These are phyloP conservation scores for Pyropia yezoensis DNA, from an alignment of 23 red algal genomes.

Conservation along the genomic window DNA sequence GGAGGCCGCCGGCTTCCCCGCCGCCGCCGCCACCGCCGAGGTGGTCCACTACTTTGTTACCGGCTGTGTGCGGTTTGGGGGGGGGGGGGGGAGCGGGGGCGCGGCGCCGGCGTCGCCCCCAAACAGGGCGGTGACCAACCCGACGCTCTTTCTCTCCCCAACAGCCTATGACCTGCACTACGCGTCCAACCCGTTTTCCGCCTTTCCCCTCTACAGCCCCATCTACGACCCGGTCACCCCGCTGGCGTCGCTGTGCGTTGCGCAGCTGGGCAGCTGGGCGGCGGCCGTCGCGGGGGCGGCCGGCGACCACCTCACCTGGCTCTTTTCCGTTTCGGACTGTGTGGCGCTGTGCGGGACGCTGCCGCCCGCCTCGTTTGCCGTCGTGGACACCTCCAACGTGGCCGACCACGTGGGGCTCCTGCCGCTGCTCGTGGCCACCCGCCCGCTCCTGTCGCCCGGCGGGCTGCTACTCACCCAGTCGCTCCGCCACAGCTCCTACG, in stretches of 20 bases:
- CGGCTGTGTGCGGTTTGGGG: background rate
- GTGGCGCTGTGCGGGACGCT: background rate
- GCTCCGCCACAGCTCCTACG: background rate
- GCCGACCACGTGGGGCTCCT: background rate
- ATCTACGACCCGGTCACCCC: background rate
- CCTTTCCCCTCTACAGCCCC: background rate
- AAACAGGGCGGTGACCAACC: background rate
- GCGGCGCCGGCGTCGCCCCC: too few relatives aligned
- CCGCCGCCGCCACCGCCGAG: background rate
- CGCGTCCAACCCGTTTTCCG: conserved; percentile 1
- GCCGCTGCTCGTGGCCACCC: conserved; percentile 1
- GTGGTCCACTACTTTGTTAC: background rate
- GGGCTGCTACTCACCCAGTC: conserved; percentile 1
- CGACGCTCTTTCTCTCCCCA: conserved; percentile 3
- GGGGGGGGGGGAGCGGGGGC: too few relatives aligned
- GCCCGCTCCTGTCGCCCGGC: background rate
- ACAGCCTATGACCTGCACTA: conserved; percentile 1
- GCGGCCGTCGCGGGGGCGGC: background rate
- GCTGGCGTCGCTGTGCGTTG: background rate
- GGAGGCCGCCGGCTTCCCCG: background rate
- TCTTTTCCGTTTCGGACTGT: background rate
- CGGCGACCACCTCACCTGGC: conserved; percentile 1
- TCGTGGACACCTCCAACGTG: conserved; percentile 2
- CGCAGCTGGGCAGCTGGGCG: conserved; percentile 3
- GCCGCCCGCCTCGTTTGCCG: background rate